Conservation (phyloP, 768 basidiomycete species). For the Lentinus brumalis region DNA sequence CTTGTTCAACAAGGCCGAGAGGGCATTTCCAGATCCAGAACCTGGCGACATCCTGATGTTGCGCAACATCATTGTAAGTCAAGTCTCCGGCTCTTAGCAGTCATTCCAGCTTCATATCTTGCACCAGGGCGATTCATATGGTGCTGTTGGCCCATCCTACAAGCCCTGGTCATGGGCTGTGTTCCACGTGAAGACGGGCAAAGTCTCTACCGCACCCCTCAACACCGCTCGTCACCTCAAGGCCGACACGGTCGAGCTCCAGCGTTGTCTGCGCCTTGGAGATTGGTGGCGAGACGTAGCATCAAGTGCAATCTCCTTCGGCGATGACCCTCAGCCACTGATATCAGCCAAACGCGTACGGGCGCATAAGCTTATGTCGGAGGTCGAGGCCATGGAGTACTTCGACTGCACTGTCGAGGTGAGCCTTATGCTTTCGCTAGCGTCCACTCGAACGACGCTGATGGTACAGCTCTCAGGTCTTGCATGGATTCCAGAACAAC, state of each 20-base stretch:
- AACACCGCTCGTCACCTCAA: conserved; percentile 14
- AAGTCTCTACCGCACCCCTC: conserved; percentile 32
- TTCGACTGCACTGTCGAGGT: conserved; percentile 48
- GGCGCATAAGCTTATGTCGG: conserved; percentile 26
- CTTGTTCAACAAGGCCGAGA: conserved; percentile 53
- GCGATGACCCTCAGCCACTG: background rate
- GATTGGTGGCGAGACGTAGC: conserved; percentile 32
- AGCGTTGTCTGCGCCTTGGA: conserved; percentile 25
- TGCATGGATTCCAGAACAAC: conserved; percentile 45
- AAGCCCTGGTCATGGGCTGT: conserved; percentile 57
- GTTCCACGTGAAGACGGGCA: conserved; percentile 43
- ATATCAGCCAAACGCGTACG: background rate
- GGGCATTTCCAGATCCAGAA: conserved; percentile 53
- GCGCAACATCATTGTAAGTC: conserved; percentile 17
- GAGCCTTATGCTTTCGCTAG: conserved; percentile 10
- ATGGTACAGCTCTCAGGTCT: conserved; percentile 40
- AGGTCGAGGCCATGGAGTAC: conserved; percentile 25
- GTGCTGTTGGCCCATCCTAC: conserved; percentile 46
- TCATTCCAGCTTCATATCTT: background rate
- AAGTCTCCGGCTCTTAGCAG: no score
- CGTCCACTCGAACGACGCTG: background rate
- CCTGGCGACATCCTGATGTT: conserved; percentile 45
- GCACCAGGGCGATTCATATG: conserved; percentile 36
- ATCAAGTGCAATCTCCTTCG: conserved; percentile 1
- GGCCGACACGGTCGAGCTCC: conserved; percentile 21